These are phyloP conservation scores for Teunomyces gatunensis DNA, from an alignment of 805 yeast species.

Conservation along the genomic window DNA sequence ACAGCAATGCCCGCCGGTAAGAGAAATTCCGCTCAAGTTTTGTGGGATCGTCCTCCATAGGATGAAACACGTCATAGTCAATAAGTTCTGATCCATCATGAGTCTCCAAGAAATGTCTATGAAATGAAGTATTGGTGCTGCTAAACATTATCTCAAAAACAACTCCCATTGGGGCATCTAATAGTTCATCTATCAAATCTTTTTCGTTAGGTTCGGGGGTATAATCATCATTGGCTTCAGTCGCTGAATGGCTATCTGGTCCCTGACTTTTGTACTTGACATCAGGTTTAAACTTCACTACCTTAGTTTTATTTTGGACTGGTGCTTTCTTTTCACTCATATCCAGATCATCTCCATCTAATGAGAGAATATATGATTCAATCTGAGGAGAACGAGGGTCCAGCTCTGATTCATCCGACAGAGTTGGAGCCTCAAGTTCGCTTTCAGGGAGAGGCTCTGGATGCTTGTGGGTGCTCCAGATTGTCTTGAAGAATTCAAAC, in stretches of 20 bases:
- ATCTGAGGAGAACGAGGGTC: constrained; percentile 26
- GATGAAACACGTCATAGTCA: constrained; percentile 33
- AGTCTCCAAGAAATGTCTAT: constrained; percentile 42
- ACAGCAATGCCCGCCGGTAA: constrained; percentile 63
- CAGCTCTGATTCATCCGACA: neutral
- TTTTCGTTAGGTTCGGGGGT: constrained; percentile 48
- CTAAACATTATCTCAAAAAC: constrained; percentile 64
- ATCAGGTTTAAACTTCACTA: constrained; percentile 16
- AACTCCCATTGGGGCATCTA: constrained; percentile 65
- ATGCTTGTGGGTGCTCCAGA: constrained; percentile 48
- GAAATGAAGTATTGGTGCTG: constrained; percentile 45
- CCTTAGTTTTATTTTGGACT: constrained; percentile 6
- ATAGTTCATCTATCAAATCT: constrained; percentile 50
- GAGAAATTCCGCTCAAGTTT: constrained; percentile 47
- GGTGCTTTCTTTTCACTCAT: neutral
- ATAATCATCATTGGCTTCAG: constrained; percentile 29
- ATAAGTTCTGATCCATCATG: constrained; percentile 65
- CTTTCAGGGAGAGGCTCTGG: constrained; percentile 6
- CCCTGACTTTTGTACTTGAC: constrained; percentile 25
- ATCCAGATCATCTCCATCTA: constrained; percentile 11
- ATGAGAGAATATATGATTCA: constrained; percentile 17
- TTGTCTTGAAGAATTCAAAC: constrained; percentile 49
- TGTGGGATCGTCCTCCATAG: constrained; percentile 36
- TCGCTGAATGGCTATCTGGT: constrained; percentile 50
- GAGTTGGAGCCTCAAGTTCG: neutral